Conservation (phyloP, 371 early-diverging fungal species). For the Zancudomyces culisetae region DNA sequence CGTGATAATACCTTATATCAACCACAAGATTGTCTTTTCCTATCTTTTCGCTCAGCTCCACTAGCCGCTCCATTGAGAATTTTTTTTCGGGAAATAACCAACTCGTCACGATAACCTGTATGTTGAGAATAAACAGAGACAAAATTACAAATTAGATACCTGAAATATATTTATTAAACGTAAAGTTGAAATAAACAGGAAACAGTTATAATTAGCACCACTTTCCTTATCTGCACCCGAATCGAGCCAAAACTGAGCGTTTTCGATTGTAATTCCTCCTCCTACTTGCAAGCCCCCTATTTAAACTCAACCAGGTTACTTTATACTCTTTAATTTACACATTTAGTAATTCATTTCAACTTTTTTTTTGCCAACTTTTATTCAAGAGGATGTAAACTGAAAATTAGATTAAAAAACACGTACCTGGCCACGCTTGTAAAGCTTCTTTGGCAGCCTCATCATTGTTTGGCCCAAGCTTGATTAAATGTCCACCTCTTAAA, state of each 20-base stretch:
- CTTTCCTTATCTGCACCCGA: conserved; percentile 58
- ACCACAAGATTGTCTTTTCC: conserved; percentile 74
- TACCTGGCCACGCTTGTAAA: conserved; percentile 63
- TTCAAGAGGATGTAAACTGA: too few relatives aligned
- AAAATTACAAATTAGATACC: not conserved
- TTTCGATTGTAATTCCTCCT: conserved; percentile 80
- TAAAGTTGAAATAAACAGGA: too few relatives aligned
- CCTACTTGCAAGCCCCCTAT: conserved; percentile 67
- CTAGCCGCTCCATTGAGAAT: conserved; percentile 47
- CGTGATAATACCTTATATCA: conserved; percentile 48
- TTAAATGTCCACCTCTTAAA: conserved; percentile 78
- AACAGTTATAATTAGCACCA: too few relatives aligned
- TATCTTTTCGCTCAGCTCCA: conserved; percentile 32
- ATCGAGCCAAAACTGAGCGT: conserved; percentile 71
- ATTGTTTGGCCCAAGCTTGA: conserved; percentile 80
- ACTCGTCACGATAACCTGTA: conserved; percentile 81
- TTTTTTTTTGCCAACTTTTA: too few relatives aligned
- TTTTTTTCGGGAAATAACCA: conserved; percentile 69
- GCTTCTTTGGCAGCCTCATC: conserved; percentile 72
- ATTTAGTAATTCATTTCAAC: too few relatives aligned
- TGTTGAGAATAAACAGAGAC: not conserved
- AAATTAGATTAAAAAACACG: conserved; percentile 4
- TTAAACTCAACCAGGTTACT: too few relatives aligned
- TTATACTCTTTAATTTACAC: too few relatives aligned
- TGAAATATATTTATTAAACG: too few relatives aligned